A percentile compares a stretch with the other conserved stretches of the same genome.
phyloP scores from a whole-genome alignment of 768 basidiomycete species.

The Termitomyces sp. region DNA sequence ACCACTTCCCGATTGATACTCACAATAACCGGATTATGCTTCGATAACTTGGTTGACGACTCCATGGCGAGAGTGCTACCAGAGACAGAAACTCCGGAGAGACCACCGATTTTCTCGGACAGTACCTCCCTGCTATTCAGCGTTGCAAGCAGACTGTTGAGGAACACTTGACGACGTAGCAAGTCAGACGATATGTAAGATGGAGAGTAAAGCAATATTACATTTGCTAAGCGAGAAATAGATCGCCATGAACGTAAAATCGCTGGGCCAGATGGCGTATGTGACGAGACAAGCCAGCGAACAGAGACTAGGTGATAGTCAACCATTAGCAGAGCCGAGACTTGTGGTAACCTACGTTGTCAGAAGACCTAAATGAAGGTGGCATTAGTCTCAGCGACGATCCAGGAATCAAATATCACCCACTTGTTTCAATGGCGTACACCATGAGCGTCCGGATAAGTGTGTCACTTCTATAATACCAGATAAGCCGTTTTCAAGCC shows the following conservation, averaged over 20 bases:
- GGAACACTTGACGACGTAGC: slow-evolving; percentile 8
- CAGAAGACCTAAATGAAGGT: slow-evolving; percentile 4
- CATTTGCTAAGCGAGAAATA: slow-evolving; percentile 16
- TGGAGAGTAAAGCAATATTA: not conserved
- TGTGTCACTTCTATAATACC: slow-evolving; percentile 5
- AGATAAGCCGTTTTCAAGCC: not conserved
- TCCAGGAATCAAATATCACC: not conserved
- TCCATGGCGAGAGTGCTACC: not conserved
- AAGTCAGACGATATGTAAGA: not conserved
- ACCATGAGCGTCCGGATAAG: slow-evolving; percentile 6
- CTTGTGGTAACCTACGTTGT: slow-evolving; percentile 1
- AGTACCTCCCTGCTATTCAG: slow-evolving; percentile 13
- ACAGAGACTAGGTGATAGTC: slow-evolving; percentile 1
- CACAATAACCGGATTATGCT: not conserved
- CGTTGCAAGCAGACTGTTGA: slow-evolving; percentile 16
- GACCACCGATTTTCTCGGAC: slow-evolving; percentile 3
- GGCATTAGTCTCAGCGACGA: too few species aligned
- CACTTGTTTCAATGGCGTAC: slow-evolving; percentile 10
- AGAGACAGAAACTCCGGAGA: slow-evolving; percentile 1
- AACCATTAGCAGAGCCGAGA: not conserved
- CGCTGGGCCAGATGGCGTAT: slow-evolving; percentile 15
- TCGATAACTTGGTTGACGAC: not conserved
- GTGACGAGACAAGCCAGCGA: slow-evolving; percentile 9
- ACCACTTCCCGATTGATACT: slow-evolving; percentile 2
- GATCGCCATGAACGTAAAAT: slow-evolving; percentile 16